Evolutionary conservation across 176 grass and related monocot species (phyloP).

Genomic region (Microstegium vimineum): DNA sequence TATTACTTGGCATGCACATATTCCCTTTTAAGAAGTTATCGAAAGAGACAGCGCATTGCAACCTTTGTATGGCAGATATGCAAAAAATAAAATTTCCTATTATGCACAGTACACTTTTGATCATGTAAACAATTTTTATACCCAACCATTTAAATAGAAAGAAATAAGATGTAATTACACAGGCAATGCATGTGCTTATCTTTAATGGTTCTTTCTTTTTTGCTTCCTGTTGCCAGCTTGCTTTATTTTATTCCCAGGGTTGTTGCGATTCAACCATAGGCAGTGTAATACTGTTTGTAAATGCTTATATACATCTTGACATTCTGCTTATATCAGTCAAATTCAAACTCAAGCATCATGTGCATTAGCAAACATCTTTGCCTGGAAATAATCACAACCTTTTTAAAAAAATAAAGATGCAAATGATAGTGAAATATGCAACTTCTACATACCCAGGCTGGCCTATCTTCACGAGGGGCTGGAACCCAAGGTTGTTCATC

Average conservation of each 20-base stretch:
- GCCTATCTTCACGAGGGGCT: conserved; percentile 96
- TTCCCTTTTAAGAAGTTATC: conserved; percentile 13
- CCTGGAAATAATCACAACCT: neutral
- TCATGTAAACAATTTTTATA: conserved; percentile 10
- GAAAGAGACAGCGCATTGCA: conserved; percentile 23
- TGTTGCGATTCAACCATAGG: neutral
- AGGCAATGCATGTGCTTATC: conserved; percentile 43
- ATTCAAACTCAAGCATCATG: conserved; percentile 23
- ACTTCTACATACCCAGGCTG: conserved; percentile 49
- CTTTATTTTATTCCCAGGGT: conserved; percentile 27
- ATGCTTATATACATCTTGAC: neutral
- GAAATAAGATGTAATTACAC: conserved; percentile 2
- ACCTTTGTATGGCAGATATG: neutral
- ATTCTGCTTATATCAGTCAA: conserved; percentile 25
- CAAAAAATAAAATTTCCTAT: neutral
- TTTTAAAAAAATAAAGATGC: neutral
- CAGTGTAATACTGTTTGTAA: neutral
- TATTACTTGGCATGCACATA: conserved; percentile 41
- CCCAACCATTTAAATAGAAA: conserved; percentile 13
- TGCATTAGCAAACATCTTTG: conserved; percentile 33
- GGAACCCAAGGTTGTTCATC: conserved; percentile 95
- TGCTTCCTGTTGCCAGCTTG: conserved; percentile 34
- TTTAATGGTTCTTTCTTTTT: conserved; percentile 31
- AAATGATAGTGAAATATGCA: neutral
- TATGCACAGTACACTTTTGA: neutral